phyloP scores from a whole-genome alignment of 805 yeast species.

The Candida succiphila region DNA sequence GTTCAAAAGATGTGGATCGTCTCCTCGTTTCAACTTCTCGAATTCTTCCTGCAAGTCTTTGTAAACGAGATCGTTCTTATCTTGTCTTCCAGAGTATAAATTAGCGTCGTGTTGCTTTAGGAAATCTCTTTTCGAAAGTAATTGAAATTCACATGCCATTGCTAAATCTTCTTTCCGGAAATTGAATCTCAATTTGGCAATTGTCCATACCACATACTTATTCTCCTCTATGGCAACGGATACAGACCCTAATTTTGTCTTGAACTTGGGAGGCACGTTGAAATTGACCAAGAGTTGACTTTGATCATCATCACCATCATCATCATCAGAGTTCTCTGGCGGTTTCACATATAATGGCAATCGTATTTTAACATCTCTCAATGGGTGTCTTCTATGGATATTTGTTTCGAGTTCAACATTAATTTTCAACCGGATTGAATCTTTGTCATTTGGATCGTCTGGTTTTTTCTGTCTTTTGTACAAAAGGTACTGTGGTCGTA shows the following conservation, averaged over 20 bases:
- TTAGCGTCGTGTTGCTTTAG: constrained; percentile 10
- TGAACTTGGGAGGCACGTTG: constrained; percentile 49
- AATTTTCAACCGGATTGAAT: constrained; percentile 30
- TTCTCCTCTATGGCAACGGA: constrained; percentile 61
- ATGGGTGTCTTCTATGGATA: constrained; percentile 53
- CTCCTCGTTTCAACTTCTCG: constrained; percentile 26
- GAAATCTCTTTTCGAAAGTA: constrained; percentile 11
- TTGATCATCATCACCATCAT: constrained; percentile 1
- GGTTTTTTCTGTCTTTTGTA: constrained; percentile 22
- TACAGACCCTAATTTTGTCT: constrained; percentile 64
- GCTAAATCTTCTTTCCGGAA: constrained; percentile 14
- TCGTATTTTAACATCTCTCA: constrained; percentile 45
- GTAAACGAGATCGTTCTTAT: constrained; percentile 22
- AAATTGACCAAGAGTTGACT: constrained; percentile 26
- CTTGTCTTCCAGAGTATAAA: constrained; percentile 18
- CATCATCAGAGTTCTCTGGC: not conserved
- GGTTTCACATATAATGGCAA: constrained; percentile 41
- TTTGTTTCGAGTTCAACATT: constrained; percentile 46
- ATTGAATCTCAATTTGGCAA: constrained; percentile 54
- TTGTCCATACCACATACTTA: constrained; percentile 64
- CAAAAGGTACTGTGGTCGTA: constrained; percentile 33
- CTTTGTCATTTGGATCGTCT: constrained; percentile 6
- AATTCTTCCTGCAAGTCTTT: constrained; percentile 20
- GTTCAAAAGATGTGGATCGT: constrained; percentile 2
- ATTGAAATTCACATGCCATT: constrained; percentile 25